Evolutionary conservation across 2,329 filamentous ascomycete species (phyloP).

Genomic region (Mollisia scopiformis): DNA sequence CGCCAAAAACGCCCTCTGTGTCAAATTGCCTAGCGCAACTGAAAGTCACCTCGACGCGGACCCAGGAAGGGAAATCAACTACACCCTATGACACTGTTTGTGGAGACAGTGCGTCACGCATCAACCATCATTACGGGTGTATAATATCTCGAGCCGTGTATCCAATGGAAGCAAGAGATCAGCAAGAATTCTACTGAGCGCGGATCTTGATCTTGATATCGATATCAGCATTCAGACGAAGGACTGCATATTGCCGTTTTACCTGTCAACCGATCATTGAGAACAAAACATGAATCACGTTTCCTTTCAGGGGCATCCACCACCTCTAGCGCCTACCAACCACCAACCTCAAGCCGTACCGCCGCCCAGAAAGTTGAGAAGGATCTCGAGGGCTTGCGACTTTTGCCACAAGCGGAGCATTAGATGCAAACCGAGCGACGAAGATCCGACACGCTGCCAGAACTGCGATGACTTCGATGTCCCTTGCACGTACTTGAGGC

Average conservation of each 20-base stretch:
- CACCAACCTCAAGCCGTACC: conserved; percentile 4
- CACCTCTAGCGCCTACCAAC: conserved; percentile 2
- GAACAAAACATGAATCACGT: conserved; percentile 1
- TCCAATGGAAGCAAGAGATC: background rate
- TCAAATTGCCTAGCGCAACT: too few species aligned
- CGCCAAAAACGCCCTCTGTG: too few species aligned
- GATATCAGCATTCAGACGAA: background rate
- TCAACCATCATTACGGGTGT: background rate
- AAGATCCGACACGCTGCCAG: conserved; percentile 45
- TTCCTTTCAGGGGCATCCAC: background rate
- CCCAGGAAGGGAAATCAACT: too few species aligned
- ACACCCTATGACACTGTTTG: background rate
- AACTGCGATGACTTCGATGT: conserved; percentile 53
- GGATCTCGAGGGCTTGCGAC: conserved; percentile 35
- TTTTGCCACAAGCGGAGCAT: conserved; percentile 53
- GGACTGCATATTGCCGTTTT: background rate
- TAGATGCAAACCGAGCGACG: conserved; percentile 43
- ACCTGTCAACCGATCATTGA: background rate
- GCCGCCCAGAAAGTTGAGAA: conserved; percentile 4
- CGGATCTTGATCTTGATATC: background rate
- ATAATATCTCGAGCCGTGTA: background rate
- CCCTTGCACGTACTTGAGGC: conserved; percentile 50
- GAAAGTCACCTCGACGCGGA: too few species aligned
- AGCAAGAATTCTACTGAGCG: background rate
- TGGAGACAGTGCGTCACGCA: background rate